Evolutionary conservation across 352 stramenopile species (phyloP), one percentile per base, ranked within the genome.

Genomic region (Pythium apleroticum): DNA sequence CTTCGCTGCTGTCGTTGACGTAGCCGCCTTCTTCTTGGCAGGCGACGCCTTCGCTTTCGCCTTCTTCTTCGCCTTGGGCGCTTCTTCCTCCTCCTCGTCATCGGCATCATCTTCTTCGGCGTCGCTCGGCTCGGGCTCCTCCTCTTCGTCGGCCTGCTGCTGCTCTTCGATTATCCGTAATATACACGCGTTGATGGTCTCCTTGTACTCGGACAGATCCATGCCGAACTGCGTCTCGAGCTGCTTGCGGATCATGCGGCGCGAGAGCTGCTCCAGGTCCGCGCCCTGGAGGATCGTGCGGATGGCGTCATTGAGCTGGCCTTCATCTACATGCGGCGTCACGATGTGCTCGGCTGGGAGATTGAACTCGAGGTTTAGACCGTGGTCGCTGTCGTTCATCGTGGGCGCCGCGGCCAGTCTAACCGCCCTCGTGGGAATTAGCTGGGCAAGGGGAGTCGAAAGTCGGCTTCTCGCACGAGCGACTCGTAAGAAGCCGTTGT

Each of bases 191-290:
- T 95, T 95, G 68, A 95, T 95, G 54, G 79, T 81, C 59, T 89
- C 84, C 71, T 95, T 95, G 66, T 92, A 87, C 53, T 72, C 76
- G 15, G 81, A 91, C 66, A 95, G 68, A 65, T 92, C 85, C 50
- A 76, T 81, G 63, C 79, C 67, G 69, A 95, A 94, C 71, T 90
- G 74, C 52, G 69, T 63, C 58, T 95, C 87, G 49, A 95, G 74
- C 72, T 95, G 84, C 76, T 92, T 93, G 59, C 87, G 85, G 71
- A 95, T 89, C 84, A 93, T 93, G 58, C 86, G 84, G 17, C 87
- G 85, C 35, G 83, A 93, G 62, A 95, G 81, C 72, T 92, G 84
- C 71, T 93, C 84, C 56, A 95, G 73, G 68, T 95, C 86, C 24
- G 85, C 86, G 61, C 89, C 78, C 64, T 84, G 73, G 14, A 95